Conservation (phyloP, 306 rosid genomes). For the Astragalus glycyphyllos region DNA sequence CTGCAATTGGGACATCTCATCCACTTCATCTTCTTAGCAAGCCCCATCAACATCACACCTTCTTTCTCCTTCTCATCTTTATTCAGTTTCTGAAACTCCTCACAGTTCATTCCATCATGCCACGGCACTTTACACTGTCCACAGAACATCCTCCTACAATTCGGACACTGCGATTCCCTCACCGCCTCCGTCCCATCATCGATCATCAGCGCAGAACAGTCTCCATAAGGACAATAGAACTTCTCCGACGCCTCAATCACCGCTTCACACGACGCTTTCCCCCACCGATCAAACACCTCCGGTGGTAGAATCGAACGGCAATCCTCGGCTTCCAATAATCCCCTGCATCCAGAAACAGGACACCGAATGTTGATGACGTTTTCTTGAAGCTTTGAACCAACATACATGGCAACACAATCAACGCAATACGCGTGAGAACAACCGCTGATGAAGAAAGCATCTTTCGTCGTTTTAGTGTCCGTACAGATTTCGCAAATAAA, state of each 20-base stretch:
- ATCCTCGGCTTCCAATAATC: slow-evolving; percentile 39
- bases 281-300: slow-evolving; percentile 53
- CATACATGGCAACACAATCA: slow-evolving; percentile 36
- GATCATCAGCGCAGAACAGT: slow-evolving; percentile 51
- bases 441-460: slow-evolving; percentile 36
- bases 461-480: slow-evolving; percentile 30
- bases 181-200: slow-evolving; percentile 38
- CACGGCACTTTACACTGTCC: slow-evolving; percentile 54
- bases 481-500: slow-evolving; percentile 54
- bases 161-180: slow-evolving; percentile 44
- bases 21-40: slow-evolving; percentile 47
- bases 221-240: slow-evolving; percentile 53
- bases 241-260: slow-evolving; percentile 31
- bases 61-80: slow-evolving; percentile 45
- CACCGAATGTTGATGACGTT: slow-evolving; percentile 43
- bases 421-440: slow-evolving; percentile 48
- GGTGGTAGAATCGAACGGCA: slow-evolving; percentile 41
- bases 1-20: slow-evolving; percentile 50
- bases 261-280: slow-evolving; percentile 48
- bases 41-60: slow-evolving; percentile 50
- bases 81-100: slow-evolving; percentile 49
- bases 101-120: slow-evolving; percentile 47
- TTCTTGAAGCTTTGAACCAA: slow-evolving; percentile 41
- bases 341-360: slow-evolving; percentile 47
- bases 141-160: slow-evolving; percentile 55